These are phyloP conservation scores for Zymoseptoria tritici DNA, from an alignment of 2,329 filamentous ascomycete genomes.

Conservation along the genomic window DNA sequence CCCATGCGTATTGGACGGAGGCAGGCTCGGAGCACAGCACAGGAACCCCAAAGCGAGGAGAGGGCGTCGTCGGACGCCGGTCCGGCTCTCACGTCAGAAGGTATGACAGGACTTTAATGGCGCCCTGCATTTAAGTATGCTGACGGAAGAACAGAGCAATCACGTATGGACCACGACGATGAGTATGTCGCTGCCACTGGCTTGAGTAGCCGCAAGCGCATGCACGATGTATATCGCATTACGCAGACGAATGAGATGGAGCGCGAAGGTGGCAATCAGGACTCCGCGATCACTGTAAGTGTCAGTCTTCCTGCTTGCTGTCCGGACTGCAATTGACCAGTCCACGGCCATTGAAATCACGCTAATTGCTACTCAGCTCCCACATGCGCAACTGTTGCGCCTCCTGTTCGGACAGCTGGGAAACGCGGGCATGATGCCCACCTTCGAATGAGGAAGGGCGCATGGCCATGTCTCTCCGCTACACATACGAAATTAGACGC, in stretches of 20 bases:
- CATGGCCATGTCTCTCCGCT: background rate
- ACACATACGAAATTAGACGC: background rate
- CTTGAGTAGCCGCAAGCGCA: conserved; percentile 49
- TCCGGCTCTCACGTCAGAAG: background rate
- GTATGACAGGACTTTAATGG: background rate
- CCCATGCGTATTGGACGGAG: conserved; percentile 17
- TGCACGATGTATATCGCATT: conserved; percentile 55
- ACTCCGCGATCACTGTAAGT: conserved; percentile 48
- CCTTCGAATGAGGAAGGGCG: conserved; percentile 1
- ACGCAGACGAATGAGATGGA: conserved; percentile 55
- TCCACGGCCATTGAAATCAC: background rate
- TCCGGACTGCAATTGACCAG: background rate
- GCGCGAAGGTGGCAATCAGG: conserved; percentile 50
- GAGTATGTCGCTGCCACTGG: conserved; percentile 37
- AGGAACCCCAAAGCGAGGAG: background rate
- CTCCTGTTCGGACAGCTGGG: conserved; percentile 22
- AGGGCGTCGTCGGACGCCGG: background rate
- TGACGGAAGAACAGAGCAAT: conserved; percentile 1
- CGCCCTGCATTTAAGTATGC: background rate
- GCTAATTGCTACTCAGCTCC: conserved; percentile 12
- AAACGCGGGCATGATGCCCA: conserved; percentile 14
- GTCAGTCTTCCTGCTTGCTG: background rate
- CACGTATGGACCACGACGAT: conserved; percentile 25
- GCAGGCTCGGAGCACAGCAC: conserved; percentile 2
- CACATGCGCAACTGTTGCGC: conserved; percentile 22